Evolutionary conservation across 371 early-diverging fungal genomes (phyloP).

Genomic region (Mucor piriformis): DNA sequence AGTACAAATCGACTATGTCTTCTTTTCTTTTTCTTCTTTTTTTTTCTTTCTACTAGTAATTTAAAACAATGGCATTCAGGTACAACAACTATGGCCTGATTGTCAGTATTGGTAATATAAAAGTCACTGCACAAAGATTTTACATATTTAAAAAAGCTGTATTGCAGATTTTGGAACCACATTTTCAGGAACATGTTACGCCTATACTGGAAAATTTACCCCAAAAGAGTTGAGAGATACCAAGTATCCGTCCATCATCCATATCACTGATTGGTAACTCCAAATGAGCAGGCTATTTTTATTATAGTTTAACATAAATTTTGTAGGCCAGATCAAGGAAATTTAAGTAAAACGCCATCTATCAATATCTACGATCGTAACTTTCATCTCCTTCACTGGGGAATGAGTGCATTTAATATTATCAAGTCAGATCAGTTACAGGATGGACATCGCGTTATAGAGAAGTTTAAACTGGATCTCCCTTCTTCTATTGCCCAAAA

Average conservation of each 20-base stretch:
- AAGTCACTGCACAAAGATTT: no score
- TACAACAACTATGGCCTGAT: neutral
- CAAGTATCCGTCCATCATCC: neutral
- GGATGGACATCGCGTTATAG: neutral
- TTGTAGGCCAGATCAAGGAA: neutral
- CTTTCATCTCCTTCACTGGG: conserved; percentile 8
- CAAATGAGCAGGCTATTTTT: neutral
- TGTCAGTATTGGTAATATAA: conserved; percentile 6
- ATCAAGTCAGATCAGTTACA: neutral
- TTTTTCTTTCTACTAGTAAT: neutral
- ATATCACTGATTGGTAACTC: neutral
- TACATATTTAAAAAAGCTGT: no score
- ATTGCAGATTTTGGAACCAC: conserved; percentile 17
- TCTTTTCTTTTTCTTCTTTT: neutral
- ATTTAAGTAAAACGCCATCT: conserved; percentile 6
- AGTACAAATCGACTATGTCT: neutral
- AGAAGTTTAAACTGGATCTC: conserved; percentile 9
- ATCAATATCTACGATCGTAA: conserved; percentile 6
- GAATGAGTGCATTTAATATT: neutral
- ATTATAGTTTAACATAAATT: neutral
- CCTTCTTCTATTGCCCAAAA: conserved; percentile 9
- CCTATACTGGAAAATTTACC: neutral
- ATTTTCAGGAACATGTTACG: conserved; percentile 17
- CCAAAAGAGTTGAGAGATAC: neutral
- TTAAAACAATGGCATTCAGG: conserved; percentile 3